phyloP scores from a whole-genome alignment of 345 rosid species.

The Eucalyptus shirleyi region DNA sequence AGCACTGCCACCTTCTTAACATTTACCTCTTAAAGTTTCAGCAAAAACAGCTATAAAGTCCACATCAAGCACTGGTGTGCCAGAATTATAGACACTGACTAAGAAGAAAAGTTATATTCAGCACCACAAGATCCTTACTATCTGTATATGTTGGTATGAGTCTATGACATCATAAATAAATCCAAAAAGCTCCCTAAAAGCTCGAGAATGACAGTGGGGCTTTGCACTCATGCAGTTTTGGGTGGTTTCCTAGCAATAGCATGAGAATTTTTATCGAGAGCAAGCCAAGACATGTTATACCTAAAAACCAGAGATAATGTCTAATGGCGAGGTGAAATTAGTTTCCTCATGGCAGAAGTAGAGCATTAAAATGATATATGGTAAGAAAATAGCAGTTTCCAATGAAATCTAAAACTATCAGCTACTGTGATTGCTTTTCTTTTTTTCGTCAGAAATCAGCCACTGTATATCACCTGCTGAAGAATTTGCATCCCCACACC shows the following conservation, averaged over 20 bases:
- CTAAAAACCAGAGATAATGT: background rate
- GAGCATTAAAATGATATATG: background rate
- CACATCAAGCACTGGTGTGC: background rate
- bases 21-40: background rate
- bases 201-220: background rate
- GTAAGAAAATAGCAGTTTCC: background rate
- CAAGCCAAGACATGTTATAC: background rate
- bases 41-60: background rate
- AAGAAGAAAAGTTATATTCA: background rate
- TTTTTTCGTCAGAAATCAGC: background rate
- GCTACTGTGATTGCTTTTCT: background rate
- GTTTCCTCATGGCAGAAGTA: background rate
- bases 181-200: background rate
- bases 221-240: background rate
- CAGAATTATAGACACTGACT: background rate
- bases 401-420: background rate
- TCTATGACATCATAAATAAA: background rate
- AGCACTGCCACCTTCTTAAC: background rate
- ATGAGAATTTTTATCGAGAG: background rate
- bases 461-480: background rate
- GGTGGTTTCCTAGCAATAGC: background rate
- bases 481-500: conserved; percentile 5
- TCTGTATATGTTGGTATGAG: background rate
- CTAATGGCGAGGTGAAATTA: background rate
- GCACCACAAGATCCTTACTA: background rate